A percentile compares a stretch with the other conserved stretches of the same genome.
phyloP scores from a whole-genome alignment of 257 asterid genomes.

The Nicotiana tabacum region DNA sequence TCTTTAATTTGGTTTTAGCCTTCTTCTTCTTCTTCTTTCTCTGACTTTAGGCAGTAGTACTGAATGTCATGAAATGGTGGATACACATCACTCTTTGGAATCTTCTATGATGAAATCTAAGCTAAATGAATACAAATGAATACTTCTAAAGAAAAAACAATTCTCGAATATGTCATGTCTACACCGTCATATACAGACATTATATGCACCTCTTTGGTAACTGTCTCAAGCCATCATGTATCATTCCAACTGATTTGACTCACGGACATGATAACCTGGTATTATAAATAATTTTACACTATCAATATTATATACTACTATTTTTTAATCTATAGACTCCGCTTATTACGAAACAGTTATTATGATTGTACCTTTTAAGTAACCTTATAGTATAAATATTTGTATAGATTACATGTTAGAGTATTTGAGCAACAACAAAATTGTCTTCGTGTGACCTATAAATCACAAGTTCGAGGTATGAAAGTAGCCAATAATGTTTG shows the following conservation, averaged over 20 bases:
- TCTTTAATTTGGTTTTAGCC: not conserved
- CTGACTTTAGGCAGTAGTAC: not conserved
- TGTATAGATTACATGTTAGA: no score
- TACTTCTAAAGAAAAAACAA: slow-evolving; percentile 5
- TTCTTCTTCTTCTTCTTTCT: not conserved
- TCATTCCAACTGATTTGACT: not conserved
- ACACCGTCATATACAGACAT: slow-evolving; percentile 5
- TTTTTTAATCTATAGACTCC: no score
- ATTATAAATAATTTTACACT: no score
- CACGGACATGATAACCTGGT: not conserved
- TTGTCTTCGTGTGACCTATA: no score
- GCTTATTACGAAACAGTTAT: no score
- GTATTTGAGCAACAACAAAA: no score
- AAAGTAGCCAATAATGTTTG: no score
- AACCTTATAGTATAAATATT: no score
- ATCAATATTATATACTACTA: no score
- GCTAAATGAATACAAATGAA: slow-evolving; percentile 5
- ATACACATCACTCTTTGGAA: not conserved
- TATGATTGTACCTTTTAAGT: no score
- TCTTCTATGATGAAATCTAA: not conserved
- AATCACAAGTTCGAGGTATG: fast-evolving
- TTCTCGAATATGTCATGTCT: slow-evolving; percentile 7
- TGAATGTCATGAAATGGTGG: not conserved
- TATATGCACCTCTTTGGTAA: not conserved
- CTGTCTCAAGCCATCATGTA: not conserved